Conservation (phyloP, 495 filamentous ascomycete genomes). For the Amphirosellinia nigrospora region DNA sequence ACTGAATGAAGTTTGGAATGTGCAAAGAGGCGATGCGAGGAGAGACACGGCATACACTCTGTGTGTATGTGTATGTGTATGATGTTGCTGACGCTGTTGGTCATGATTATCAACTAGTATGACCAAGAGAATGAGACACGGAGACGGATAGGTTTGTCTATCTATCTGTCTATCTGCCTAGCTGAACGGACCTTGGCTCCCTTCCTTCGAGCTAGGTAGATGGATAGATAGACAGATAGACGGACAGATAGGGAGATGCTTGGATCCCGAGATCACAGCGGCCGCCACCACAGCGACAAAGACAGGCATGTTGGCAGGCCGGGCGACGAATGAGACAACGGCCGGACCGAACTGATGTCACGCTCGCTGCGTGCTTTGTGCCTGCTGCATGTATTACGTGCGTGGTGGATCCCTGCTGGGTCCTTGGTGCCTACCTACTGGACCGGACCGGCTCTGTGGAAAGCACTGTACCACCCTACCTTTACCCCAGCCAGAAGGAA, state of each 20-base stretch:
- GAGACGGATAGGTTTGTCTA: background rate
- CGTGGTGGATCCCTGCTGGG: too few relatives aligned
- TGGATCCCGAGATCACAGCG: background rate
- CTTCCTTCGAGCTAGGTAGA: too few relatives aligned
- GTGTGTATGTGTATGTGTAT: background rate
- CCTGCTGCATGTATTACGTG: conserved; percentile 26
- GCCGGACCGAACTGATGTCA: conserved; percentile 14
- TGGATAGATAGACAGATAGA: too few relatives aligned
- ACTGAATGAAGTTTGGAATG: background rate
- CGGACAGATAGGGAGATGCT: too few relatives aligned
- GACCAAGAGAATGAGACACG: conserved; percentile 12
- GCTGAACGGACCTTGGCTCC: too few relatives aligned
- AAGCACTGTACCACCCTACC: too few relatives aligned
- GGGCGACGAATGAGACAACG: conserved; percentile 2
- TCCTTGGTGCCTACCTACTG: too few relatives aligned
- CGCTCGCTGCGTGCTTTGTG: conserved; percentile 23
- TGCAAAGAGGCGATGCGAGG: background rate
- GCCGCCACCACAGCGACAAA: too few relatives aligned
- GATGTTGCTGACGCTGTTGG: background rate
- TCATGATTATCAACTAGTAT: conserved; percentile 20
- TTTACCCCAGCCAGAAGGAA: background rate
- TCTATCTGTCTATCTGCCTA: too few relatives aligned
- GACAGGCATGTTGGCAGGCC: background rate
- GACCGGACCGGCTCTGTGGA: too few relatives aligned
- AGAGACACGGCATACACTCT: background rate